These are phyloP conservation scores for Eimeria mitis DNA, from an alignment of 169 alveolate genomes.

Conservation along the genomic window DNA sequence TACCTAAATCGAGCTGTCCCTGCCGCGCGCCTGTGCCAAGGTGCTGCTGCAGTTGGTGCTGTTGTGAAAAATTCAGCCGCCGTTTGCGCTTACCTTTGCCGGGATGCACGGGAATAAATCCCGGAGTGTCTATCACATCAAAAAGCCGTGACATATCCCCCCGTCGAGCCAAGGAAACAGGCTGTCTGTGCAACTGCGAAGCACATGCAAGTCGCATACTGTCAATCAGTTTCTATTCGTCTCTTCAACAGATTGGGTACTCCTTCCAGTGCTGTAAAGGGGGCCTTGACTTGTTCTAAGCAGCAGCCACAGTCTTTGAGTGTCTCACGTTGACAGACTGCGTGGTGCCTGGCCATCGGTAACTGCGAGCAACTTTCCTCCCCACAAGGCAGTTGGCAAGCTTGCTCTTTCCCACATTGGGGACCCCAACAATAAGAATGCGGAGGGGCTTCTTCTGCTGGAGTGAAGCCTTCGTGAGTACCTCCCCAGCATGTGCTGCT, in stretches of 20 bases:
- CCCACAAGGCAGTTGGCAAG: conserved; percentile 89
- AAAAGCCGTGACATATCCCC: conserved; percentile 67
- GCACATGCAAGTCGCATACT: not conserved
- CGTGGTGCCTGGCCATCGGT: conserved; percentile 90
- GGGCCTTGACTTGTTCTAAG: not conserved
- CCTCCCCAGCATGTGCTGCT: not conserved
- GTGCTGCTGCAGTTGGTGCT: conserved; percentile 35
- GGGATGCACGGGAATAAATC: conserved; percentile 75
- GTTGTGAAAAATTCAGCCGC: not conserved
- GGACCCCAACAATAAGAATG: conserved; percentile 89
- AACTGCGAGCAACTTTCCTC: conserved; percentile 87
- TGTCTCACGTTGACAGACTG: conserved; percentile 69
- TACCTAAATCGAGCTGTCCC: conserved; percentile 26
- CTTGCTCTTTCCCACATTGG: conserved; percentile 92
- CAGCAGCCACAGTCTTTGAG: not conserved
- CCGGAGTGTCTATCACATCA: conserved; percentile 77
- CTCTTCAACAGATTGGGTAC: not conserved
- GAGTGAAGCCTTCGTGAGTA: conserved; percentile 20
- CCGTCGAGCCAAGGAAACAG: conserved; percentile 8
- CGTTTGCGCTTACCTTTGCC: not conserved
- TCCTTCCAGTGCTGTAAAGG: not conserved
- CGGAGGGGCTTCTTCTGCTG: conserved; percentile 86
- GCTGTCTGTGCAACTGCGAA: conserved; percentile 63
- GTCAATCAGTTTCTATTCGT: not conserved
- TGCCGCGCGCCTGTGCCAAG: conserved; percentile 46